Evolutionary conservation across 768 basidiomycete species (phyloP), one percentile per base, ranked within the genome.

Genomic region (Guyanaporus albipodus): DNA sequence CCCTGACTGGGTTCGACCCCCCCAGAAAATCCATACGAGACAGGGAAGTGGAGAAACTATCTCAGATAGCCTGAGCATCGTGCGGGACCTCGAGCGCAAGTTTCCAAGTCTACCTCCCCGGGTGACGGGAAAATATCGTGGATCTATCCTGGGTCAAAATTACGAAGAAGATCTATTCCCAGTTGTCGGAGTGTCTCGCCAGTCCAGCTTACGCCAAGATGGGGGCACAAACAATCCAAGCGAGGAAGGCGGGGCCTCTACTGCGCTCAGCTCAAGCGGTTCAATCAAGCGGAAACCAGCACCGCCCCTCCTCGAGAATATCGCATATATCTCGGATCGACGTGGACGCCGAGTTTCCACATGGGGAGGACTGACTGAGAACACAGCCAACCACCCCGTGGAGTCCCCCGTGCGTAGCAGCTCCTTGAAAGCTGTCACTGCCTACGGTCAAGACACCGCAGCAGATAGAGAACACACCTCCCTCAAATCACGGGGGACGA

Each of bases 31-130:
- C 17, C 51, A 43, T 17, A n/a, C 23, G 6, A 49, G 41, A 19
- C 60, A 22, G 18, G 59, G 55, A 15, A 68, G 66, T 42, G 60
- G 51, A 0, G 48, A 36, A 45, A 61, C 63, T n/a, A 64, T 64
- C 24, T 70, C 73, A 3, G 75, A 78, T 47, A 71, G 68, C 19
- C 49, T 76, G 21, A 63, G 68, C 54, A 66, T 72, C 17, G 72
- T 83, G 27, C 74, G 72, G 17, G 76, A 78, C 28, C 66, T 83
- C 43, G 71, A 79, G 6, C 51, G 62, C 31, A 75, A 74, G 60
- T 85, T 83, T 64, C 79, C 83, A 29, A 69, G 63, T 12, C 68
- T 75, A 40, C 79, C 77, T 6, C 59, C 67, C 28, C 61, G 67
- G 33, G 53, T 65, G 19, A 57, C 62, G 18, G 61, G 58, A 23